Base-by-base conservation (phyloP, 176 grass and related monocot species). In the Musa troglodytarum region DNA sequence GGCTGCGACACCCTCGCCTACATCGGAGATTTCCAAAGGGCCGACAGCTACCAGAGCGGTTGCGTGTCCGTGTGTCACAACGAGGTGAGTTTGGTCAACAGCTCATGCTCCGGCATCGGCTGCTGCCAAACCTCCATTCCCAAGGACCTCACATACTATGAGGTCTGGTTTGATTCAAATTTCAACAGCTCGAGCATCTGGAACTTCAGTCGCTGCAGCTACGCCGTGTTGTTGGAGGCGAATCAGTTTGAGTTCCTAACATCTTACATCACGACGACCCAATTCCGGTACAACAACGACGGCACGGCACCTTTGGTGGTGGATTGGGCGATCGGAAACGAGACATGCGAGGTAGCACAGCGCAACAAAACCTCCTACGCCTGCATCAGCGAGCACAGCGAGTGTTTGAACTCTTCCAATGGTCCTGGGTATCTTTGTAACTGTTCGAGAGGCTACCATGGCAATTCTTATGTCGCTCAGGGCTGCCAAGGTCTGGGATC, bases 61-160 rank as follows among this genome's bases (percentile, higher is more conserved):
- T 96, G 92, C 73, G 0, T 55, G 1, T 70, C 72, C 7, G 10
- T 20, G 53, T 85, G 83, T 54, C 10, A 19, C 10, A 25, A 67
- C 49, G 7, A 13, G 10, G 77, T 65, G 65, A 84, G 75, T 53
- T 77, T 80, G 7, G 54, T 10, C 16, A 28, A 89, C 54, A 82
- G 81, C 24, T 51, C 87, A 2, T 96, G 92, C 92, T 77, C 78
- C 3, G 89, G 92, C 12, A 50, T 86, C 26, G 89, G 92, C 0
- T 96, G 92, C 85, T 96, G 92, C 82, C 87, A 96, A 74, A 54
- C 79, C 12, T 2, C 51, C 11, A 87, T 92, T 51, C 92, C 89
- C 1, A 10, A 63, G 1, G 78, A 73, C 10, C 82, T 88, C 34
- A 82, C 70, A 52, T 80, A 69, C 1, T 85, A 86, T 80, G 15